Conservation (phyloP, 2,329 filamentous ascomycete species). For the Calonectria leucothoes region DNA sequence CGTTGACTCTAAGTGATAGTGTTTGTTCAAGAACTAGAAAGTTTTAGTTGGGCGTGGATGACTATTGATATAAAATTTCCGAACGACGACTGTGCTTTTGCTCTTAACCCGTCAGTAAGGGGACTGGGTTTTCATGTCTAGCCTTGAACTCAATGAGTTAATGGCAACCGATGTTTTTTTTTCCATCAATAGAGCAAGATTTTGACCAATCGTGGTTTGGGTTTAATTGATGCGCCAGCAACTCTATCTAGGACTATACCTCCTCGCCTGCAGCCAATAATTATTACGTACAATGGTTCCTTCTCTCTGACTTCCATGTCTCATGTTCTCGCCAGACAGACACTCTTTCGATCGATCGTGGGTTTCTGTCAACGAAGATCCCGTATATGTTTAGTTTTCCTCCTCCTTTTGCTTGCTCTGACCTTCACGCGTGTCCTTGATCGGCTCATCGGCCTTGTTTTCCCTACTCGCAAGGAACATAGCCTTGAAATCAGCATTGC, state of each 20-base stretch:
- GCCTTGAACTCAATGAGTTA: background rate
- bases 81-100: no score
- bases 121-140: background rate
- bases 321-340: constrained; percentile 1
- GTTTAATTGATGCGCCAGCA: background rate
- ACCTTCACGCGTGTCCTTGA: background rate
- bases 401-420: background rate
- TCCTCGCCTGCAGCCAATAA: background rate
- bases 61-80: no score
- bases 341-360: background rate
- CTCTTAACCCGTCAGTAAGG: no score
- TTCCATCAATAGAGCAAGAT: background rate
- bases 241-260: background rate
- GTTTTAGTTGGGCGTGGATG: no score
- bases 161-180: background rate
- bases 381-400: constrained; percentile 17
- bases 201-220: background rate
- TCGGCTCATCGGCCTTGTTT: constrained; percentile 23
- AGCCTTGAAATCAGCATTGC: constrained; percentile 70
- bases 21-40: no score
- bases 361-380: background rate
- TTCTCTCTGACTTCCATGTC: background rate
- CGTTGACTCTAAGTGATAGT: no score
- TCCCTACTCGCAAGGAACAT: constrained; percentile 53
- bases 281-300: background rate